These are phyloP conservation scores for Saccharum officinarum DNA, from an alignment of 176 grass and related monocot genomes.

Conservation along the genomic window DNA sequence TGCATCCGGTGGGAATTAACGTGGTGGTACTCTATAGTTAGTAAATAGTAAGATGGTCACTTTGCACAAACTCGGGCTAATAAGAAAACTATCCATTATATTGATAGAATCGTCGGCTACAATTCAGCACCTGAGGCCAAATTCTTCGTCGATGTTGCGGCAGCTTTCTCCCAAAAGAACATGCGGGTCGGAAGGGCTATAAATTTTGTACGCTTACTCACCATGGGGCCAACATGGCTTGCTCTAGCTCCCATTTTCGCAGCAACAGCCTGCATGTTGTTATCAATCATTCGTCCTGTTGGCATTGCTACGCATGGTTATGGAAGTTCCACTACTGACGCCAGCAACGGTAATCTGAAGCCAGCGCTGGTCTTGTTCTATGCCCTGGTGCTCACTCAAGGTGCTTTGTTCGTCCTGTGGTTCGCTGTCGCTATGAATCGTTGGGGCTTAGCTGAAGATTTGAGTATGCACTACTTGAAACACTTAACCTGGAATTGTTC, in stretches of 20 bases:
- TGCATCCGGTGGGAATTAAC: too few species aligned
- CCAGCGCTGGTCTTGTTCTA: conserved; percentile 3
- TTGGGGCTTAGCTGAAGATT: neutral
- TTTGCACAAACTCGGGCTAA: too few species aligned
- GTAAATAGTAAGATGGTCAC: too few species aligned
- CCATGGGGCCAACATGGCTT: neutral
- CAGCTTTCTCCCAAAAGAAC: neutral
- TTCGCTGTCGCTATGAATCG: neutral
- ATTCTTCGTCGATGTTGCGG: neutral
- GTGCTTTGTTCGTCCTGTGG: neutral
- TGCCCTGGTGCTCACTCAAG: neutral
- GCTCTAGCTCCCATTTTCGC: neutral
- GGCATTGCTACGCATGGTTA: neutral
- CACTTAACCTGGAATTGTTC: too few species aligned
- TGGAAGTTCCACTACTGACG: neutral
- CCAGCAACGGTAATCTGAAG: neutral
- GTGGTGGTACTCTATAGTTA: too few species aligned
- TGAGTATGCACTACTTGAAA: neutral
- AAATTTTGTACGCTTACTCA: neutral
- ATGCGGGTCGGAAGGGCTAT: neutral
- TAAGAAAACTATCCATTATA: too few species aligned
- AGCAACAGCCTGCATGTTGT: neutral
- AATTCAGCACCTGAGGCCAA: neutral
- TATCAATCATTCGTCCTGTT: neutral
- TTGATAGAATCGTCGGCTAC: neutral